Conservation (phyloP, 495 filamentous ascomycete species). For the Chaetomium tenue region DNA sequence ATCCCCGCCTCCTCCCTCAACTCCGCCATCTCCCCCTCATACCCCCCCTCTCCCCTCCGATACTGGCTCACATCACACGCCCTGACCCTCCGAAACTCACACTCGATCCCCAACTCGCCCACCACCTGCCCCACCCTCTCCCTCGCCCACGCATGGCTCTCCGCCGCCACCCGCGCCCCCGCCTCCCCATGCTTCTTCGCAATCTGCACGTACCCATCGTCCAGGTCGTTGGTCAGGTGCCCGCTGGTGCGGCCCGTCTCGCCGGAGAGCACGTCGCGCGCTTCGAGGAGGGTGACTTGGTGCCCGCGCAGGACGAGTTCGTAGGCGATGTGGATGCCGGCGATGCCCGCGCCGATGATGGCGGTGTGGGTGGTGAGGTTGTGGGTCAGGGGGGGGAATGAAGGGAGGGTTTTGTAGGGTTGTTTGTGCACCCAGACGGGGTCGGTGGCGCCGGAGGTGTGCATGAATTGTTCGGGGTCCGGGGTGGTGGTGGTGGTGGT, state of each 20-base stretch:
- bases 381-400: constrained; percentile 43
- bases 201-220: constrained; percentile 53
- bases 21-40: constrained; percentile 41
- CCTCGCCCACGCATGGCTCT: constrained; percentile 56
- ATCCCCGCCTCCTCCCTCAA: constrained; percentile 45
- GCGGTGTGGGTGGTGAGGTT: constrained; percentile 48
- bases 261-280: constrained; percentile 52
- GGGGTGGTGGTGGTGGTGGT: constrained; percentile 6
- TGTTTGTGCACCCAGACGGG: constrained; percentile 54
- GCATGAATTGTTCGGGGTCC: constrained; percentile 37
- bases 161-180: constrained; percentile 50
- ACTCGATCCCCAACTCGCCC: constrained; percentile 50
- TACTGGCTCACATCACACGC: constrained; percentile 47
- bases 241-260: constrained; percentile 56
- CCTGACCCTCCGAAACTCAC: constrained; percentile 53
- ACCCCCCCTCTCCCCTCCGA: constrained; percentile 34
- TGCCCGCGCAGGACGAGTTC: constrained; percentile 53
- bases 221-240: constrained; percentile 54
- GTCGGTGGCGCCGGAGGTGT: constrained; percentile 51
- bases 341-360: constrained; percentile 57
- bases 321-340: constrained; percentile 54
- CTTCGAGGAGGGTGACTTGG: constrained; percentile 53
- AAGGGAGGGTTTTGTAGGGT: constrained; percentile 48
- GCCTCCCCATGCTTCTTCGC: constrained; percentile 50
- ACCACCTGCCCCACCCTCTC: constrained; percentile 51